phyloP scores from a whole-genome alignment of 176 grass and related monocot species.

The Themeda triandra region DNA sequence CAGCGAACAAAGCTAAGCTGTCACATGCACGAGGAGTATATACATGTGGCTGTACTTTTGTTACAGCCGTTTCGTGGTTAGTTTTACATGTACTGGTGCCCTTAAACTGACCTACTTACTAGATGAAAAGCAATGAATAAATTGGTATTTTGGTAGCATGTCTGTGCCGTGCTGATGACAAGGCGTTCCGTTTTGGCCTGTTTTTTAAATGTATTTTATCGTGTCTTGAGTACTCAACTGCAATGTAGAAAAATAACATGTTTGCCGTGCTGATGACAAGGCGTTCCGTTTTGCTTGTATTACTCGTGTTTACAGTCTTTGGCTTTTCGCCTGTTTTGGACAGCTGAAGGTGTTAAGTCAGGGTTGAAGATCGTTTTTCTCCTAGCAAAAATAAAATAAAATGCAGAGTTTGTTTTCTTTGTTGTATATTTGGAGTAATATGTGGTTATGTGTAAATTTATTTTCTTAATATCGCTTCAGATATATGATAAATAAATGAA shows the following conservation, averaged over 20 bases:
- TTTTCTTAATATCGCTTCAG: too few species aligned
- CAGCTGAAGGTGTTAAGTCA: too few species aligned
- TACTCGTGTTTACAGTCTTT: not conserved
- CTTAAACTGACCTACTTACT: not conserved
- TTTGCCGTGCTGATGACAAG: not conserved
- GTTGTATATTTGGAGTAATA: too few species aligned
- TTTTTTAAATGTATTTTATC: not conserved
- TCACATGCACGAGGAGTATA: not conserved
- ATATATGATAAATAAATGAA: too few species aligned
- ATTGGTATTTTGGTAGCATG: not conserved
- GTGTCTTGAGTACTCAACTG: not conserved
- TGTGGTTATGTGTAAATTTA: too few species aligned
- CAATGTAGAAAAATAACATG: not conserved
- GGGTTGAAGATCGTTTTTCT: too few species aligned
- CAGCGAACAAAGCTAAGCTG: constrained; percentile 58
- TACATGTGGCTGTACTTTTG: not conserved
- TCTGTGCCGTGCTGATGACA: too few species aligned
- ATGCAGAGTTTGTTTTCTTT: too few species aligned
- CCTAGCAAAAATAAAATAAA: too few species aligned
- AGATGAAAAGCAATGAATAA: not conserved
- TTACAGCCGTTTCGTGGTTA: not conserved
- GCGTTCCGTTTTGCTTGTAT: not conserved
- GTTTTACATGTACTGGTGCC: not conserved
- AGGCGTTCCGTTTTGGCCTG: too few species aligned
- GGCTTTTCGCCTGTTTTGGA: too few species aligned